Conservation (phyloP, 192 early-diverging fungal species). For the Podila clonocystis region DNA sequence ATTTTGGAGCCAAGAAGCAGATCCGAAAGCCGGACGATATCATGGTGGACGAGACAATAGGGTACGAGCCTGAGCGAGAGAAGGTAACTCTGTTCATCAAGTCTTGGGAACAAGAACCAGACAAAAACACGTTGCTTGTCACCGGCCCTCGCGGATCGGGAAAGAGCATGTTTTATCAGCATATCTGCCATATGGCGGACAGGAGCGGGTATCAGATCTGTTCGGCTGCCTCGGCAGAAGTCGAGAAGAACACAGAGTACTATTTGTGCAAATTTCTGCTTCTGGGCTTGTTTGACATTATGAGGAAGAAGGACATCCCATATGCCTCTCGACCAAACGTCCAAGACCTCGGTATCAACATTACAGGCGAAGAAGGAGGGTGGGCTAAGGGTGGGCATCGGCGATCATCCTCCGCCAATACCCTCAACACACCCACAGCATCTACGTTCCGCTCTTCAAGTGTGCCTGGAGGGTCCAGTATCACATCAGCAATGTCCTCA, state of each 20-base stretch:
- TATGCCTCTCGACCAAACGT: constrained; percentile 5
- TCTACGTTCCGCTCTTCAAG: not conserved
- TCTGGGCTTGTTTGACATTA: constrained; percentile 54
- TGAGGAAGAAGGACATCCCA: constrained; percentile 51
- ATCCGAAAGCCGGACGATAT: constrained; percentile 20
- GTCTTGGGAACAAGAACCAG: constrained; percentile 45
- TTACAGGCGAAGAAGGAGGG: not conserved
- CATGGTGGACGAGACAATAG: constrained; percentile 51
- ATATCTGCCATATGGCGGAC: constrained; percentile 41
- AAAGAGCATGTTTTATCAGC: constrained; percentile 58
- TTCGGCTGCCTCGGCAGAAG: constrained; percentile 51
- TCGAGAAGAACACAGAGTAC: constrained; percentile 58
- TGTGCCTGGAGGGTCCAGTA: not conserved
- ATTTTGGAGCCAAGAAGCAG: constrained; percentile 52
- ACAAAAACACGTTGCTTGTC: constrained; percentile 54
- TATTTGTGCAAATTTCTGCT: constrained; percentile 53
- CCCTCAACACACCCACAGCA: not conserved
- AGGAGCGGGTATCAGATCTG: constrained; percentile 36
- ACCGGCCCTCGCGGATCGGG: constrained; percentile 55
- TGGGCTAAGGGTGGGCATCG: not conserved
- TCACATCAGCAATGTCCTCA: not conserved
- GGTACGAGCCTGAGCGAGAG: constrained; percentile 54
- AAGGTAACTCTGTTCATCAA: constrained; percentile 44
- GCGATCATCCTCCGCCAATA: not conserved
- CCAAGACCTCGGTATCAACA: constrained; percentile 15